Evolutionary conservation across 2,329 filamentous ascomycete species (phyloP), one percentile per base, ranked within the genome.

Genomic region (Colletotrichum neosansevieriae): DNA sequence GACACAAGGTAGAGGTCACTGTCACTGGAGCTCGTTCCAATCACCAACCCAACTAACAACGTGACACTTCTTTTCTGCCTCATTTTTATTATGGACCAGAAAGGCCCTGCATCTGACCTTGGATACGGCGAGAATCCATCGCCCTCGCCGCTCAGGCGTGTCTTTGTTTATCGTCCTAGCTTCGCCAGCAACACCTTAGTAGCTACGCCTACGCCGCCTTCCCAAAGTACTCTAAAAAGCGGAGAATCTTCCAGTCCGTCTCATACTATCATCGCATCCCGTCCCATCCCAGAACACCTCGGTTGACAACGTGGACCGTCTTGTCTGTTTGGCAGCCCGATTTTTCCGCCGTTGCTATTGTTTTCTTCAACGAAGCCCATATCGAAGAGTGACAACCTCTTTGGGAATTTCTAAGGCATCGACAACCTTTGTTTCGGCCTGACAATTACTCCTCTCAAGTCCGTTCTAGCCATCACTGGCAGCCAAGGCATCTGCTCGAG

Each of bases 231-330:
- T 60, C 9, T 65, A 29, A 54, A 54, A 68, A 65, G 66, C 61
- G 49, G 54, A 50, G 66, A 60, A 68, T 36, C 65, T 68, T 65
- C 60, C 54, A 59, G 59, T 50, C 38, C 51, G 29, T 51, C 63
- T 38, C 42, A 17, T 6, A 29, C 29, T 7, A 29, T 29, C 29
- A 7, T 29, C 29, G 45, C 47, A 24, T 38, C 36, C 38, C 19
- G 15, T 11, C 40, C 7, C 63, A 29, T 29, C 6, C 36, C 36
- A 38, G 36, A 38, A 38, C 36, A 38, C 36, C 36, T 13, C 13
- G 36, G 11, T 38, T 38, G 36, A 29, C 6, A 29, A 6, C 29
- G 29, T 9, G 7, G 29, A 29, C 29, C 6, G 7, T 29, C 49
- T 32, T 9, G 19, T 7, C 36, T 17, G 5, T 36, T n/a, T n/a